These are phyloP conservation scores for Vanrija sp. DNA, from an alignment of 1,284 basidiomycete species.

Conservation along the genomic window DNA sequence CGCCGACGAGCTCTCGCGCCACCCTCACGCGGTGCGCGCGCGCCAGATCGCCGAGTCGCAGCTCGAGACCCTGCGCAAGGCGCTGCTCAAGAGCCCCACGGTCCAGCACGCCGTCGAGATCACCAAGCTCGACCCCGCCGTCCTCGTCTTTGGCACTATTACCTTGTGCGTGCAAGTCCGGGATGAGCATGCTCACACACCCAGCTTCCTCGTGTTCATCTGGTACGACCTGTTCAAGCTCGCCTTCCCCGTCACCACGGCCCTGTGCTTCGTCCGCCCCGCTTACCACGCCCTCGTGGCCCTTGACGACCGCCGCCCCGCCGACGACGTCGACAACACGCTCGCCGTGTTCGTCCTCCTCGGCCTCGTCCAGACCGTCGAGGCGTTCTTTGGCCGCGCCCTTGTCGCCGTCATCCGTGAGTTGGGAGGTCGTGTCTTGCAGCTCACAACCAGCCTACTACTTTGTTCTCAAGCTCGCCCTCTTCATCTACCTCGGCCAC, in stretches of 20 bases:
- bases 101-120: constrained; percentile 29
- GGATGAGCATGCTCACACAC: not conserved
- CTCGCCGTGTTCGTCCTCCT: constrained; percentile 41
- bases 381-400: constrained; percentile 21
- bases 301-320: constrained; percentile 24
- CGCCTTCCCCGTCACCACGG: constrained; percentile 31
- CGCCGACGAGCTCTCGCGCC: not conserved
- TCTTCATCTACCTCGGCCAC: constrained; percentile 41
- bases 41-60: constrained; percentile 10
- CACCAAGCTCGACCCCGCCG: constrained; percentile 34
- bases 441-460: constrained; percentile 32
- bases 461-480: constrained; percentile 38
- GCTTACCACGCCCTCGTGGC: constrained; percentile 25
- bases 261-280: constrained; percentile 32
- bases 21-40: constrained; percentile 9
- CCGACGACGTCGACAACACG: constrained; percentile 27
- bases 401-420: constrained; percentile 8
- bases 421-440: not conserved
- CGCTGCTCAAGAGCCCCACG: constrained; percentile 17
- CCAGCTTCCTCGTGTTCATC: constrained; percentile 39
- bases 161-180: constrained; percentile 23
- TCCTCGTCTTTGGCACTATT: constrained; percentile 27
- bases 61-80: constrained; percentile 19
- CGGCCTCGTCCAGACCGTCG: constrained; percentile 39
- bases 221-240: constrained; percentile 40